phyloP scores from a whole-genome alignment of 192 early-diverging fungal species.

The Linnemannia exigua region DNA sequence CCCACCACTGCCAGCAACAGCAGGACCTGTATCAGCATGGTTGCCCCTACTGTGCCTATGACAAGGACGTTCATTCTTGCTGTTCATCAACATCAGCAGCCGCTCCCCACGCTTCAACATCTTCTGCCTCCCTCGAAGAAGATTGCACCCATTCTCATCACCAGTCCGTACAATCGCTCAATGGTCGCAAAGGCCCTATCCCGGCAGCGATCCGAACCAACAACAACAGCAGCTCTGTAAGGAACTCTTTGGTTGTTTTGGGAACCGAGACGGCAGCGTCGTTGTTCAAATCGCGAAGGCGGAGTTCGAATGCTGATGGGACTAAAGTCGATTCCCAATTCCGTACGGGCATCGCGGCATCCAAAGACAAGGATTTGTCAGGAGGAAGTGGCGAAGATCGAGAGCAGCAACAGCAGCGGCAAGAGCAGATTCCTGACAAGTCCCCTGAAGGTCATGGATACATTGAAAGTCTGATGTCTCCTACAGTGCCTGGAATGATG shows the following conservation, averaged over 20 bases:
- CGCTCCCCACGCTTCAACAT: not conserved
- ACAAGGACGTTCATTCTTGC: not conserved
- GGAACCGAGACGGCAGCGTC: slow-evolving; percentile 29
- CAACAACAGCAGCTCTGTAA: not conserved
- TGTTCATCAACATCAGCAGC: not conserved
- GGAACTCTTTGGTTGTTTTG: slow-evolving; percentile 25
- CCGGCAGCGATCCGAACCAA: not conserved
- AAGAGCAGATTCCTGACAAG: not conserved
- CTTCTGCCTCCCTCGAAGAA: not conserved
- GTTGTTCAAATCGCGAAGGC: slow-evolving; percentile 23
- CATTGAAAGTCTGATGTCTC: slow-evolving; percentile 2
- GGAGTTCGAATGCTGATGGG: slow-evolving; percentile 22
- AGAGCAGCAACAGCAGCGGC: not conserved
- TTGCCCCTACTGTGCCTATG: not conserved
- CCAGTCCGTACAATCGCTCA: not conserved
- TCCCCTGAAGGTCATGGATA: not conserved
- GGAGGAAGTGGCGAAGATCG: not conserved
- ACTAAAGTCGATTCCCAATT: slow-evolving; percentile 14
- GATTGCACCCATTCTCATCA: not conserved
- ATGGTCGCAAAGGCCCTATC: not conserved
- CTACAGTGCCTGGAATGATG: not conserved
- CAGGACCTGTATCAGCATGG: not conserved
- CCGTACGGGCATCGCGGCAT: not conserved
- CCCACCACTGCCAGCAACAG: not conserved
- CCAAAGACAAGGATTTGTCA: not conserved